These are phyloP conservation scores for Geranium incanum DNA, from an alignment of 441 rosid genomes.

Conservation along the genomic window DNA sequence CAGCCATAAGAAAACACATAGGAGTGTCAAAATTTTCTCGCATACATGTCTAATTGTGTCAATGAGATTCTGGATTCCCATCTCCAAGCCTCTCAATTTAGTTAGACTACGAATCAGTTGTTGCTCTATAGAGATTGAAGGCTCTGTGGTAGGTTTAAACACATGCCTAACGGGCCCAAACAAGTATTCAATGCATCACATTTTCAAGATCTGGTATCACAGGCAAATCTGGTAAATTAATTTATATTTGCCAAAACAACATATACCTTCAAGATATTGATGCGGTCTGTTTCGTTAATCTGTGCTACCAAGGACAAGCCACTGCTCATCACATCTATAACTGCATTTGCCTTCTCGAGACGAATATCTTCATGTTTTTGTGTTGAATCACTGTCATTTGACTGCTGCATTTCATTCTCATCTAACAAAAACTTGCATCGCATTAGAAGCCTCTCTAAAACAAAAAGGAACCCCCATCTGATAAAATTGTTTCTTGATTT, in stretches of 20 bases:
- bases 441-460: slow-evolving; percentile 94
- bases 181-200: slow-evolving; percentile 1
- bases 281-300: slow-evolving; percentile 82
- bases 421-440: slow-evolving; percentile 87
- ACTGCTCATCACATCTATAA: slow-evolving; percentile 93
- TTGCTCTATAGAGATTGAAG: neutral
- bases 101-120: neutral
- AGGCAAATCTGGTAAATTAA: neutral
- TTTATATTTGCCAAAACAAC: slow-evolving; percentile 16
- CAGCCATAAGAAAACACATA: neutral
- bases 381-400: slow-evolving; percentile 35
- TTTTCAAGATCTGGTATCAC: slow-evolving; percentile 5
- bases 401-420: slow-evolving; percentile 69
- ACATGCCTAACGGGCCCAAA: neutral
- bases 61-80: neutral
- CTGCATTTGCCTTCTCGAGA: slow-evolving; percentile 91
- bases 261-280: slow-evolving; percentile 90
- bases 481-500: slow-evolving; percentile 68
- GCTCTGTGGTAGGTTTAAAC: neutral
- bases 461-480: slow-evolving; percentile 84
- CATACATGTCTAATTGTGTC: neutral
- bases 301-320: slow-evolving; percentile 81
- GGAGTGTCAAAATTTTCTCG: neutral
- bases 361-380: slow-evolving; percentile 42
- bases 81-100: neutral